Conservation (phyloP, 2,329 filamentous ascomycete species). For the Fusarium pininemorale region DNA sequence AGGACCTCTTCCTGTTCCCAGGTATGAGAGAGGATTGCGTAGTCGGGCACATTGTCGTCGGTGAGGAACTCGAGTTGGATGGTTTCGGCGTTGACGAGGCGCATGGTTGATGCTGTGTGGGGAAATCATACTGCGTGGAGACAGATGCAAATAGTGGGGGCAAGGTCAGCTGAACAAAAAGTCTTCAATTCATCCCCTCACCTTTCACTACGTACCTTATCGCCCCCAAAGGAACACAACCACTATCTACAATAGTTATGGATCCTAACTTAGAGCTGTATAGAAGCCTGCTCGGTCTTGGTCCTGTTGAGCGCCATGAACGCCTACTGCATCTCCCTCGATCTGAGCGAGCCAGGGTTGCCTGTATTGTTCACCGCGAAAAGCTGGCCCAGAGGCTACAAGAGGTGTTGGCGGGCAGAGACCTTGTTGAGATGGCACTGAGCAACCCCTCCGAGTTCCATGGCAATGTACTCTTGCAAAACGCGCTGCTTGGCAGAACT, state of each 20-base stretch:
- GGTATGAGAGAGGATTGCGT: conserved; percentile 14
- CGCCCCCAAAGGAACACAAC: neutral
- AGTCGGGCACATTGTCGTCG: neutral
- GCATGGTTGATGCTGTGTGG: conserved; percentile 27
- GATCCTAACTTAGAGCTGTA: neutral
- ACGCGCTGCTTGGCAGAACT: neutral
- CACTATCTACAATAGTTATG: fast-evolving
- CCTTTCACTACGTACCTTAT: neutral
- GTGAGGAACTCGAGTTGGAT: neutral
- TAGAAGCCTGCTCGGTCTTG: neutral
- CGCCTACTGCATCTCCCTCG: neutral
- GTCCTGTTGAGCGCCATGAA: neutral
- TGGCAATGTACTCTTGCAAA: neutral
- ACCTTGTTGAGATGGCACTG: neutral
- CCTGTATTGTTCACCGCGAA: neutral
- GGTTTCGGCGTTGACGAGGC: conserved; percentile 16
- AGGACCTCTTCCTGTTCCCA: conserved; percentile 16
- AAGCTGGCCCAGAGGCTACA: neutral
- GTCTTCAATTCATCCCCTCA: fast-evolving
- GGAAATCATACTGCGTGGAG: no score
- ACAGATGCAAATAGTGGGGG: no score
- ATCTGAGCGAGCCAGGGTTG: neutral
- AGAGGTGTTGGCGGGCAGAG: neutral
- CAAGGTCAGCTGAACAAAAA: neutral
- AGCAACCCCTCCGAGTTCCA: neutral